These are phyloP conservation scores for Skeletonema grethae DNA, from an alignment of 108 stramenopile genomes.

Conservation along the genomic window DNA sequence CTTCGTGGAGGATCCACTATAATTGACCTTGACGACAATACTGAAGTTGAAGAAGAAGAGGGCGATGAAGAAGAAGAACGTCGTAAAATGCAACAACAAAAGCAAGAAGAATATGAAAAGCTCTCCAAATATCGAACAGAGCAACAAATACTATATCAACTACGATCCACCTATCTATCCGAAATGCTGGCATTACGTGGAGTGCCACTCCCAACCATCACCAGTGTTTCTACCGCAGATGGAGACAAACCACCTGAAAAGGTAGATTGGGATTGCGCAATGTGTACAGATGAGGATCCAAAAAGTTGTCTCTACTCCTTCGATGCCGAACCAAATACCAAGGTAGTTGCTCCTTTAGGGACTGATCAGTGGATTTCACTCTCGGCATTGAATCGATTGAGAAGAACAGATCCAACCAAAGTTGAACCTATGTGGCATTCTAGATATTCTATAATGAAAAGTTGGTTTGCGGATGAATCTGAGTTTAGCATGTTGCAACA, in stretches of 20 bases:
- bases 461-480: conserved; percentile 75
- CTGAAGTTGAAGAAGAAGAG: conserved; percentile 24
- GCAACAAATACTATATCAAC: conserved; percentile 73
- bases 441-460: conserved; percentile 65
- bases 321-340: conserved; percentile 77
- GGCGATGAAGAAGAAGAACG: conserved; percentile 10
- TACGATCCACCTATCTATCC: conserved; percentile 66
- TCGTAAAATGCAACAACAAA: conserved; percentile 14
- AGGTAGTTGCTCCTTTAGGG: conserved; percentile 74
- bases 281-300: conserved; percentile 67
- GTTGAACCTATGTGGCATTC: conserved; percentile 91
- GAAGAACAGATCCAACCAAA: conserved; percentile 84
- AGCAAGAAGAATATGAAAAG: conserved; percentile 24
- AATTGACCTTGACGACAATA: conserved; percentile 4
- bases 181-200: conserved; percentile 78
- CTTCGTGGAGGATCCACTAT: conserved; percentile 14
- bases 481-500: conserved; percentile 70
- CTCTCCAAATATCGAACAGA: conserved; percentile 55
- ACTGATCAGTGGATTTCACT: conserved; percentile 77
- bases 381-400: conserved; percentile 72
- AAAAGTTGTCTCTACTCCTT: conserved; percentile 78
- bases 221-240: conserved; percentile 61
- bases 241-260: conserved; percentile 61
- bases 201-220: conserved; percentile 55
- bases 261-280: conserved; percentile 90